phyloP scores from a whole-genome alignment of 2,329 filamentous ascomycete genomes.

The Arachnomyces sp. region DNA sequence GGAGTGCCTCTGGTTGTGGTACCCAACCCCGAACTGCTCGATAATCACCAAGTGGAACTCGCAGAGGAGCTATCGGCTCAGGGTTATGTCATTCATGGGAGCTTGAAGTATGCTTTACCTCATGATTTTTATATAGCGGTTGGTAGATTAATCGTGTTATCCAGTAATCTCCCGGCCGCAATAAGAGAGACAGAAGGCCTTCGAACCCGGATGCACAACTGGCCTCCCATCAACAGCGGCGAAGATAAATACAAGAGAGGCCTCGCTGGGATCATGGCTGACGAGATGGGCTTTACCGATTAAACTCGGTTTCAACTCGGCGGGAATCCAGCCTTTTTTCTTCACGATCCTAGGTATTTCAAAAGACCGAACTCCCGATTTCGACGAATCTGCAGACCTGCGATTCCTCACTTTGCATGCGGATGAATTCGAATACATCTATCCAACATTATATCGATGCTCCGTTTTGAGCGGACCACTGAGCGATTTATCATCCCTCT shows the following conservation, averaged over 20 bases:
- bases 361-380: no score
- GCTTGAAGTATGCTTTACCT: conserved; percentile 50
- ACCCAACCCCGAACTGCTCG: conserved; percentile 70
- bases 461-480: no score
- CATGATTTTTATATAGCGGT: neutral
- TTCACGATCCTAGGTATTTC: no score
- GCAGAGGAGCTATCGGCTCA: conserved; percentile 66
- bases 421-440: no score
- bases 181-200: conserved; percentile 44
- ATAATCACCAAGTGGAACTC: conserved; percentile 87
- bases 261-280: conserved; percentile 47
- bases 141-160: conserved; percentile 6
- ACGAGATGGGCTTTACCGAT: conserved; percentile 52
- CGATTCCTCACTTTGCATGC: no score
- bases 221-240: conserved; percentile 45
- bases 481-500: no score
- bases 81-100: conserved; percentile 68
- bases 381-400: no score
- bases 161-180: conserved; percentile 41
- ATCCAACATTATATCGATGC: no score
- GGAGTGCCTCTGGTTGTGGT: conserved; percentile 78
- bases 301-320: conserved; percentile 17
- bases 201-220: conserved; percentile 34
- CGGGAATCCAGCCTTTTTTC: no score
- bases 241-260: conserved; percentile 36